Base-by-base conservation (phyloP, 148 eudicot genomes). In the Arctostaphylos glauca region DNA sequence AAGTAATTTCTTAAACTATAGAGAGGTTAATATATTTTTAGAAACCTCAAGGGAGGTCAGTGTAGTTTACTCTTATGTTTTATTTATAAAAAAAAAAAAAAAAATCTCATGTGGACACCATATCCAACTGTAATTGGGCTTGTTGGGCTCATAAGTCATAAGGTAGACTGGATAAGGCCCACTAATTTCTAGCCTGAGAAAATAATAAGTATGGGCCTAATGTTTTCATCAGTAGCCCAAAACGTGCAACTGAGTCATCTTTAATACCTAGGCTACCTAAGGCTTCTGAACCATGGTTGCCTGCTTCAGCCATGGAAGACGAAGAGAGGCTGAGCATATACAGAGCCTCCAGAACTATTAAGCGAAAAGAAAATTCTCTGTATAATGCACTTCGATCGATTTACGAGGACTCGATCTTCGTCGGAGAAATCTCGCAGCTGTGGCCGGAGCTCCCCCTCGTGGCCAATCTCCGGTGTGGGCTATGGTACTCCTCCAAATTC, bases 401-500 rank as follows among this genome's bases (percentile, higher is more conserved):
- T 77, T 91, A 94, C 84, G 86, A 93, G 83, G 99, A 96, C 87
- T 96, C 99, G 0, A 87, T 96, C 8, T 96, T 96, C 84, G 94
- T 96, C 15, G 89, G 87, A 9, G 98, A 96, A 79, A 94, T 96
- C 58, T 70, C 94, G 0, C 95, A 93, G 87, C 72, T 96, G 7
- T 96, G 99, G 99, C 97, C 97, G n/a, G 87, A 88, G 43, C 90
- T 96, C 16, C 97, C 99, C 0, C 80, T 96, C 1, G 74, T 96
- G 5, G 98, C 98, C 52, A 96, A 96, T 56, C 94, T 96, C 55
- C 93, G 99, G 0, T 96, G 99, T 54, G 99, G 99, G 0, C 86
- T 96, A 0, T 96, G 99, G 99, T 96, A 96, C 82, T 84, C 87
- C 0, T 72, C 84, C 9, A 84, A 58, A 8, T 94, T 94, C 80